Evolutionary conservation across 768 basidiomycete species (phyloP), one percentile per base, ranked within the genome.

Genomic region (Lyophyllum semitale): DNA sequence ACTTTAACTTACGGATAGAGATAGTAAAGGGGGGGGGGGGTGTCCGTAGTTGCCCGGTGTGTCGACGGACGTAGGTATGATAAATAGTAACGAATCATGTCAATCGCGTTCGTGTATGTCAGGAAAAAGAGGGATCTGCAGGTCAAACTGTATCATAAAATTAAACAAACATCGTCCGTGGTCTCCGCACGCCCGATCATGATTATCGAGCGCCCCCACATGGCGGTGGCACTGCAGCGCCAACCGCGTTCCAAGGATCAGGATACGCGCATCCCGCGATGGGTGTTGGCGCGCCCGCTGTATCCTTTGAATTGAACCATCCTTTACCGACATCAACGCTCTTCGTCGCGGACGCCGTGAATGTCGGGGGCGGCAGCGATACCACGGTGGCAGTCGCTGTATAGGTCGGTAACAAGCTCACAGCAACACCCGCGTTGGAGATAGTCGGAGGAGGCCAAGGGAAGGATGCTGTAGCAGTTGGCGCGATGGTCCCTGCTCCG

Each of bases 401-500:
- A 67, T 91, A 92, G 4, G 80, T 73, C 0, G 90, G 91, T 9
- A 91, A 70, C 25, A 63, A 58, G 18, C 75, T 66, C 4, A 71
- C 79, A 51, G 77, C 72, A 37, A 67, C 75, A 18, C 54, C 63
- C 8, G 54, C 69, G 27, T 64, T 62, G 9, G 62, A 64, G 47
- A 91, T 77, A n/a, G 75, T 64, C 11, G 80, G 68, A 17, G 89
- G 89, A 27, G 89, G 89, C 85, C 86, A 92, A 27, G 77, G 69
- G 57, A 73, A 78, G 15, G 67, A 63, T 2, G 66, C 58, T 60
- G 80, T 59, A 67, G 72, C 51, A 74, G 74, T 37, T 65, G 75
- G 63, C 79, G 80, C 54, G 70, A 80, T 51, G 72, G 78, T 51
- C 71, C 87, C 60, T 74, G 86, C 64, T 66, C 74, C 63, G 73